Evolutionary conservation across 1,284 basidiomycete genomes (phyloP).

Genomic region (Apiotrichum veenhuisii): DNA sequence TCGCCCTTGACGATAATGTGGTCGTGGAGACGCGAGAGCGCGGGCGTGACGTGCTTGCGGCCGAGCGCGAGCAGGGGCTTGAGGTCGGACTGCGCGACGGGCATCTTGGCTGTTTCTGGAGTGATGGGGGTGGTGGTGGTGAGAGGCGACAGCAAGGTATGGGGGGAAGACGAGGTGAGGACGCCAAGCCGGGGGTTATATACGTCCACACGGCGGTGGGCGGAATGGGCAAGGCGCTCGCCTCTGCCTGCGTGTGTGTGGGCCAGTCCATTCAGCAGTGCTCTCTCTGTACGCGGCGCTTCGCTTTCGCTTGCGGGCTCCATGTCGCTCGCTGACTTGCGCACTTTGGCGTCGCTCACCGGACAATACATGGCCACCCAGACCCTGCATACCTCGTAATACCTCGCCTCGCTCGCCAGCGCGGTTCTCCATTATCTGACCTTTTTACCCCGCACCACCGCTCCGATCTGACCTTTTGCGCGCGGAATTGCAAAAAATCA

Average conservation of each 20-base stretch:
- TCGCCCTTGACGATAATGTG: constrained; percentile 70
- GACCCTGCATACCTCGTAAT: no score
- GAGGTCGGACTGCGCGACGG: constrained; percentile 21
- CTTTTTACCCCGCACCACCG: background rate
- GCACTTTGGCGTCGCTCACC: no score
- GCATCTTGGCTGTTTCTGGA: constrained; percentile 9
- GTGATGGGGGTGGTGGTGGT: background rate
- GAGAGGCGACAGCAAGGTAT: background rate
- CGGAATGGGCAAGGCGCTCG: background rate
- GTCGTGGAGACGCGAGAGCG: constrained; percentile 46
- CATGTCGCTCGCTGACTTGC: no score
- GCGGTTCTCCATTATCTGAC: background rate
- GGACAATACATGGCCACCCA: no score
- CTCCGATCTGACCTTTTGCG: background rate
- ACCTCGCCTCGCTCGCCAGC: background rate
- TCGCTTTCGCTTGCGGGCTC: no score
- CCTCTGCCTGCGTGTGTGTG: no score
- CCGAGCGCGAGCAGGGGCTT: constrained; percentile 22
- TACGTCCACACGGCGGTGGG: background rate
- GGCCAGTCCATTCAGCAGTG: no score
- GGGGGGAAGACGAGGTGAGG: background rate
- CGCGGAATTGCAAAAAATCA: no score
- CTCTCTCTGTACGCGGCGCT: no score
- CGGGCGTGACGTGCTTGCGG: constrained; percentile 32
- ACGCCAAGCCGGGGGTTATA: background rate